Conservation (phyloP, 78 protist species). For the Dictyostelium discoideum region DNA sequence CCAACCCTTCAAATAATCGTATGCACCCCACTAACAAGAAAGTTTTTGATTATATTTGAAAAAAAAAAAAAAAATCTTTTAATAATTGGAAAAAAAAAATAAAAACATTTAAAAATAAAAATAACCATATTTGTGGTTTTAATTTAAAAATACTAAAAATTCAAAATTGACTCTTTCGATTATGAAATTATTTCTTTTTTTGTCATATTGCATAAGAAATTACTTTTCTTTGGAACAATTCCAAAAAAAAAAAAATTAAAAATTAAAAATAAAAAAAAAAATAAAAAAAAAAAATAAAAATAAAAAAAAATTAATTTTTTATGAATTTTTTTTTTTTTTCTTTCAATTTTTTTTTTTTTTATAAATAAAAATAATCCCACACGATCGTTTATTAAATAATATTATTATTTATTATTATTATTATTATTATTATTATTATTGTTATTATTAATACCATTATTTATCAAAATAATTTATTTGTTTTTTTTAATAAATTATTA, state of each 20-base stretch:
- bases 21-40: background rate
- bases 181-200: background rate
- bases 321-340: background rate
- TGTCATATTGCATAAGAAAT: background rate
- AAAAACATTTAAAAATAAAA: background rate
- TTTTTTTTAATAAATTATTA: background rate
- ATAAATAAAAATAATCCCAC: background rate
- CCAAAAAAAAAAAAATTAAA: background rate
- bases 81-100: background rate
- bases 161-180: background rate
- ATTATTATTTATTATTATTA: background rate
- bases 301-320: background rate
- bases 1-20: background rate
- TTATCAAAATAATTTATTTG: background rate
- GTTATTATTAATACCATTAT: background rate
- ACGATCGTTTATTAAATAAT: background rate
- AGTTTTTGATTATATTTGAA: too few relatives aligned
- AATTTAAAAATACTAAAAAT: too few relatives aligned
- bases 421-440: background rate
- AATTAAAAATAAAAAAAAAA: background rate
- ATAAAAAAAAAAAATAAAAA: background rate
- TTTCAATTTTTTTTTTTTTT: background rate
- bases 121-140: background rate
- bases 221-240: background rate
- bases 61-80: too few relatives aligned